Base-by-base conservation (phyloP, 78 protist species). In the Dictyostelium brefeldianum region DNA sequence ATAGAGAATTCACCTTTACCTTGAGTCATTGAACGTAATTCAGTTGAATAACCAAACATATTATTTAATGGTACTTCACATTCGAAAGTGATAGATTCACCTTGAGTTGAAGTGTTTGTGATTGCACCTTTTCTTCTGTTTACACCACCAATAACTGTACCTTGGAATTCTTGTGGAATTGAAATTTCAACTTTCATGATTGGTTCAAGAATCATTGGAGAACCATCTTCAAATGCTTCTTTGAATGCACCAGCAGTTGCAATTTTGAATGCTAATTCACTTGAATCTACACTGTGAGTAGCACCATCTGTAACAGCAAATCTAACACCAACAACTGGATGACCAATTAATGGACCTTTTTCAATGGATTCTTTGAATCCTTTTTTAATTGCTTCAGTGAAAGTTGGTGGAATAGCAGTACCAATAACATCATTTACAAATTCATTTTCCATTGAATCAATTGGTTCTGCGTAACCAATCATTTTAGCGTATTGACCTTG, bases 11-110 rank as follows among this genome's bases (percentile, higher is more conserved):
- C 92, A 75, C 96, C 96, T 70, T 93, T 93, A 56, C 96, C 98
- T 89, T 96, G 96, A 29, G 99, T 98, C 48, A 78, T n/a, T 17
- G 97, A 74, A 41, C 99, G 95, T 41, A 98, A 89, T 41, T 98
- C 99, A 18, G 97, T 94, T 9, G 97, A 89, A 77, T 92, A 98
- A 69, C 99, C 99, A 74, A 98, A 98, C 99, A 98, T 98, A 53
- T 50, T 59, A 25, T 82, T 73, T 59, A 98, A 96, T 18, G 99
- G 99, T 0, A 95, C 97, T 74, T 97, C 98, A 36, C 96, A 95
- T 22, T 43, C 46, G 70, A 98, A 90, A 6, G 75, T 71, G 62
- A 53, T n/a, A 6, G 36, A 65, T 67, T 92, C 98, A 51, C 48
- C 47, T 27, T 53, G 65, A 3, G 92, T 89, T 0, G 36, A 50